Evolutionary conservation across 2,329 filamentous ascomycete species (phyloP).

Genomic region (Diaporthe nobilis): DNA sequence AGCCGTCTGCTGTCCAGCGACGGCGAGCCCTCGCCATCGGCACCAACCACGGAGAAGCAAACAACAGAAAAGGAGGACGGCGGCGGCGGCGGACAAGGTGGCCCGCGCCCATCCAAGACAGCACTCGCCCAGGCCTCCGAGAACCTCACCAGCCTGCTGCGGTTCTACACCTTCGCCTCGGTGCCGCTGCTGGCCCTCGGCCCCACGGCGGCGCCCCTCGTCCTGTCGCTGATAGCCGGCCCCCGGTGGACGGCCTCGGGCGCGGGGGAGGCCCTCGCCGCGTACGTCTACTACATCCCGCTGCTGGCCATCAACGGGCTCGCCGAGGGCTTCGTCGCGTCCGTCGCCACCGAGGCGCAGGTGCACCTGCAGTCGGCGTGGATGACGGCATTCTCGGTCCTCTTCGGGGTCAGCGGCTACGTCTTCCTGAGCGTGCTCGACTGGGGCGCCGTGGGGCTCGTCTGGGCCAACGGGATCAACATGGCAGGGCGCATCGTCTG

Average conservation of each 20-base stretch:
- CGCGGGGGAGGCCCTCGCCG: slow-evolving; percentile 80
- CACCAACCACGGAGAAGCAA: slow-evolving; percentile 42
- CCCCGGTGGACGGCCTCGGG: slow-evolving; percentile 80
- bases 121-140: slow-evolving; percentile 58
- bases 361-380: slow-evolving; percentile 83
- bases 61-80: slow-evolving; percentile 4
- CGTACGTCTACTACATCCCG: slow-evolving; percentile 94
- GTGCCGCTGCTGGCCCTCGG: slow-evolving; percentile 78
- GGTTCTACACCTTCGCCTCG: slow-evolving; percentile 81
- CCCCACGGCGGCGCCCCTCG: slow-evolving; percentile 79
- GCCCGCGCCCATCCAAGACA: slow-evolving; percentile 37
- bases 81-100: slow-evolving; percentile 33
- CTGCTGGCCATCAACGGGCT: slow-evolving; percentile 93
- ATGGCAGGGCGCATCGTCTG: slow-evolving; percentile 89
- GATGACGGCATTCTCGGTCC: slow-evolving; percentile 86
- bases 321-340: slow-evolving; percentile 91
- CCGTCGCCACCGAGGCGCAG: slow-evolving; percentile 82
- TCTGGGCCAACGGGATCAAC: slow-evolving; percentile 90
- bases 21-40: slow-evolving; percentile 50
- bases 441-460: slow-evolving; percentile 83
- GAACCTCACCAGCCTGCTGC: slow-evolving; percentile 76
- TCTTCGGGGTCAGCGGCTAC: slow-evolving; percentile 82
- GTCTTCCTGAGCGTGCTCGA: slow-evolving; percentile 78
- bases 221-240: slow-evolving; percentile 83
- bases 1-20: slow-evolving; percentile 76